phyloP scores from a whole-genome alignment of 2,329 filamentous ascomycete genomes.

The Rhinocladiella mackenziei region DNA sequence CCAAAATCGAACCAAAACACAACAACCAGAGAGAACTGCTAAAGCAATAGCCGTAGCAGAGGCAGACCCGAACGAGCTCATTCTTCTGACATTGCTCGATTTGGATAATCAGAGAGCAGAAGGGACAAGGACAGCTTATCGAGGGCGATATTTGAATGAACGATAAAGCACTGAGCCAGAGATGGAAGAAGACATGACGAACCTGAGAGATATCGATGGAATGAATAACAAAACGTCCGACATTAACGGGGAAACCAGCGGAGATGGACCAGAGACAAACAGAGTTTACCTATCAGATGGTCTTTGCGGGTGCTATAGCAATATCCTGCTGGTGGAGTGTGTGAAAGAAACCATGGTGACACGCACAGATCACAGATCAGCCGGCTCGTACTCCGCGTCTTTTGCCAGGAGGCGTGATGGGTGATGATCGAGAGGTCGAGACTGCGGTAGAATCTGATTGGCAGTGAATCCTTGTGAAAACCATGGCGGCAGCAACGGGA shows the following conservation, averaged over 20 bases:
- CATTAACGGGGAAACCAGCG: not conserved
- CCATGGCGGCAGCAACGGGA: not conserved
- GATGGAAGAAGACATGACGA: too few species aligned
- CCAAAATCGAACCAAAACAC: slow-evolving; percentile 12
- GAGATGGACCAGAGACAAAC: not conserved
- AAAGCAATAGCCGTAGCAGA: slow-evolving; percentile 13
- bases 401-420: not conserved
- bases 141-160: too few species aligned
- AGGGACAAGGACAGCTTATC: too few species aligned
- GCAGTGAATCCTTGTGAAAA: too few species aligned
- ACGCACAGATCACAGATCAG: slow-evolving; percentile 11
- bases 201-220: not conserved
- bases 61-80: slow-evolving; percentile 9
- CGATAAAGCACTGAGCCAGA: too few species aligned
- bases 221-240: not conserved
- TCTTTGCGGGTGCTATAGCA: slow-evolving; percentile 15
- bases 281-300: slow-evolving; percentile 6
- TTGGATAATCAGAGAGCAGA: not conserved
- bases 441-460: too few species aligned
- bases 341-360: slow-evolving; percentile 5
- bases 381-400: not conserved
- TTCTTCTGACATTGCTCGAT: slow-evolving; percentile 10
- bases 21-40: slow-evolving; percentile 13
- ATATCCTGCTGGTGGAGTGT: not conserved
- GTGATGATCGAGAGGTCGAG: too few species aligned